Conservation (phyloP, 768 basidiomycete species). For the Collybia nuda region DNA sequence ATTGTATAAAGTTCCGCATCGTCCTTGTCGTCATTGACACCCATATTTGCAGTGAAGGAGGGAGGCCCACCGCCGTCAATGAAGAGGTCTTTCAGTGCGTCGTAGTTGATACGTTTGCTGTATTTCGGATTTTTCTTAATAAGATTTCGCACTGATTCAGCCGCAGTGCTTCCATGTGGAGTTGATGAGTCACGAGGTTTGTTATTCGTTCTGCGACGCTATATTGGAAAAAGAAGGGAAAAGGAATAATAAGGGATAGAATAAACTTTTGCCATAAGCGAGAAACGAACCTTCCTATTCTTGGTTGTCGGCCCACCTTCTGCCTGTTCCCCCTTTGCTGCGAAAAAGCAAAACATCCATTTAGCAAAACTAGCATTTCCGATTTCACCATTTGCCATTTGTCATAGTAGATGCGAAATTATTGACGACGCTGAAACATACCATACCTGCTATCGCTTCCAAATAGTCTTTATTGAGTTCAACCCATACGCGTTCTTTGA, state of each 20-base stretch:
- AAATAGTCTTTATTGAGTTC: constrained; percentile 91
- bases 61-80: constrained; percentile 39
- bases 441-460: constrained; percentile 80
- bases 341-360: constrained; percentile 26
- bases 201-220: constrained; percentile 67
- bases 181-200: constrained; percentile 76
- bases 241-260: constrained; percentile 5
- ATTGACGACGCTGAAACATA: not conserved
- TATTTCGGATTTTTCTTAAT: constrained; percentile 86
- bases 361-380: constrained; percentile 34
- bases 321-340: constrained; percentile 69
- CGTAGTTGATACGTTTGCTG: constrained; percentile 93
- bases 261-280: constrained; percentile 31
- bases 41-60: constrained; percentile 26
- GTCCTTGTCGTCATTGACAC: constrained; percentile 41
- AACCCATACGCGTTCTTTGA: constrained; percentile 93
- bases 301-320: constrained; percentile 44
- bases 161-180: constrained; percentile 66
- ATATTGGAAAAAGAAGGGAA: constrained; percentile 17
- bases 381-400: not conserved
- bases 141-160: constrained; percentile 75
- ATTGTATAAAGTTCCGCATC: constrained; percentile 42
- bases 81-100: constrained; percentile 81
- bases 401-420: not conserved
- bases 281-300: constrained; percentile 78